Conservation (phyloP, 2,329 filamentous ascomycete species). For the Xenoacremonium recifei region DNA sequence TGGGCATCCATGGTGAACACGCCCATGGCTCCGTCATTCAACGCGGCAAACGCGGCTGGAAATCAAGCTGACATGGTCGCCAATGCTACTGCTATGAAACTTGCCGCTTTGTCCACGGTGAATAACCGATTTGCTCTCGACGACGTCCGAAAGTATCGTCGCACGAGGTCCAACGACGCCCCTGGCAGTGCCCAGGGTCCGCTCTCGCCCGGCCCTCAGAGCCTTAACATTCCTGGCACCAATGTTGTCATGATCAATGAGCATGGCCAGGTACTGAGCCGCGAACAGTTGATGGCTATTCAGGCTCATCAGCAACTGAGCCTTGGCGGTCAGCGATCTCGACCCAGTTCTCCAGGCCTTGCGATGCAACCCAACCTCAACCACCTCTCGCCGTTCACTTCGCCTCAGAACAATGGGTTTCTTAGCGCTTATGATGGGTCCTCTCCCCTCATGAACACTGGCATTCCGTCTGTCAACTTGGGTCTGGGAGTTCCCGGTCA, state of each 20-base stretch:
- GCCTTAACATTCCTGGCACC: slow-evolving; percentile 62
- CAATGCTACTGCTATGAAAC: slow-evolving; percentile 98
- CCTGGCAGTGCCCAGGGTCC: slow-evolving; percentile 60
- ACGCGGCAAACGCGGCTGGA: slow-evolving; percentile 47
- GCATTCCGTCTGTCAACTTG: slow-evolving; percentile 69
- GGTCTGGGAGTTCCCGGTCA: slow-evolving; percentile 66
- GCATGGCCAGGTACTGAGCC: slow-evolving; percentile 80
- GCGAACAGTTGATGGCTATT: slow-evolving; percentile 80
- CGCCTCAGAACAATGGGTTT: slow-evolving; percentile 93
- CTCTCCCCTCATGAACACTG: slow-evolving; percentile 67
- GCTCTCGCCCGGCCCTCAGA: slow-evolving; percentile 64
- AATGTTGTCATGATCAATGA: slow-evolving; percentile 95
- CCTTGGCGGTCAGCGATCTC: slow-evolving; percentile 72
- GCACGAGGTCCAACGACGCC: slow-evolving; percentile 84
- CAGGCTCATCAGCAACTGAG: slow-evolving; percentile 65
- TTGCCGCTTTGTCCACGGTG: slow-evolving; percentile 93
- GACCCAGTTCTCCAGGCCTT: slow-evolving; percentile 85
- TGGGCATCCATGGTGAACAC: slow-evolving; percentile 99
- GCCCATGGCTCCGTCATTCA: slow-evolving; percentile 89
- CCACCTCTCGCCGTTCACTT: slow-evolving; percentile 69
- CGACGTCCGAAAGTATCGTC: slow-evolving; percentile 94
- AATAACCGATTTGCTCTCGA: slow-evolving; percentile 98
- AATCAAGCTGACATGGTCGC: slow-evolving; percentile 96
- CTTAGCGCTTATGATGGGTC: slow-evolving; percentile 80
- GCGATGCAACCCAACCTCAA: slow-evolving; percentile 70